These are phyloP conservation scores for Mycena latifolia DNA, from an alignment of 768 basidiomycete genomes.

Conservation along the genomic window DNA sequence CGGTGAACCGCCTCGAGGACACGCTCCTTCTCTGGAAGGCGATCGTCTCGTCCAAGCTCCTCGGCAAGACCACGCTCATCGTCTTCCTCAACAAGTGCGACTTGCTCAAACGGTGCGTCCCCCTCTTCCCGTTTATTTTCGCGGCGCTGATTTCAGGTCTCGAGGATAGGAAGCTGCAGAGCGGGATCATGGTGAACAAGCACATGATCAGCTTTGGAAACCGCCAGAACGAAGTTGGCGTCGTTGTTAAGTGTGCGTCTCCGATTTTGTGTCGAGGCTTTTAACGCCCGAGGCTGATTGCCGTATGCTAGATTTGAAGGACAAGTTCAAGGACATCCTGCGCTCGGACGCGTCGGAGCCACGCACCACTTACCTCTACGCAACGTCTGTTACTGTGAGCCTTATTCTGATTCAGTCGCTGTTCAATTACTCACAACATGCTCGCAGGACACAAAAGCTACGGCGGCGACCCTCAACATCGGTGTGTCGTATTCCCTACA, in stretches of 20 bases:
- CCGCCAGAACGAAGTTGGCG: slow-evolving; percentile 56
- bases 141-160: too few species aligned
- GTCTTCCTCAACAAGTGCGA: slow-evolving; percentile 85
- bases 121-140: background rate
- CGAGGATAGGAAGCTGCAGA: slow-evolving; percentile 41
- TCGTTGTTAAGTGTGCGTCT: slow-evolving; percentile 57
- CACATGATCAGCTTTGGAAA: slow-evolving; percentile 50
- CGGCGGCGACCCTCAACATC: slow-evolving; percentile 35
- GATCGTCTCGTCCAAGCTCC: slow-evolving; percentile 69
- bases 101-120: slow-evolving; percentile 57
- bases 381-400: slow-evolving; percentile 35
- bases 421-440: background rate
- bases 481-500: slow-evolving; percentile 1
- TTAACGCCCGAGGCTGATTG: background rate
- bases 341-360: slow-evolving; percentile 23
- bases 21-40: slow-evolving; percentile 77
- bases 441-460: slow-evolving; percentile 38
- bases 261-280: too few species aligned
- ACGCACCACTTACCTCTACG: slow-evolving; percentile 35
- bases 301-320: slow-evolving; percentile 27
- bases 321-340: slow-evolving; percentile 37
- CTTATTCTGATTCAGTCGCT: too few species aligned
- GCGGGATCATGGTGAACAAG: slow-evolving; percentile 57
- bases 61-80: slow-evolving; percentile 71
- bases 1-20: slow-evolving; percentile 79